phyloP scores from a whole-genome alignment of 495 filamentous ascomycete genomes.

The Hyphodiscus hymeniophilus region DNA sequence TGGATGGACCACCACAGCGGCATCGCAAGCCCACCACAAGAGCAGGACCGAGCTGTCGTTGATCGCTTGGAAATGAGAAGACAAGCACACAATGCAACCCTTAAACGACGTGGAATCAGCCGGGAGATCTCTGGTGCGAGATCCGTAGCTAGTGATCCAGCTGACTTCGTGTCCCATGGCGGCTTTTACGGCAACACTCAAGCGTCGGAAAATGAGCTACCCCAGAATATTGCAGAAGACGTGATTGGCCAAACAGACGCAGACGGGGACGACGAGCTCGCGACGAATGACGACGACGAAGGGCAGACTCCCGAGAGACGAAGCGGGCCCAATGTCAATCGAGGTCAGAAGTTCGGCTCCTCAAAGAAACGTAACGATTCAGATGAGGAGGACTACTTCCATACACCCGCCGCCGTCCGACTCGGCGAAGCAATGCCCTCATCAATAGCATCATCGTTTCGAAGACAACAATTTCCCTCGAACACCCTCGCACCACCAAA shows the following conservation, averaged over 20 bases:
- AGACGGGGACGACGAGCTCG: conserved; percentile 84
- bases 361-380: conserved; percentile 35
- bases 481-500: conserved; percentile 2
- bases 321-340: conserved; percentile 1
- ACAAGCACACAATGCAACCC: conserved; percentile 12
- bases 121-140: conserved; percentile 35
- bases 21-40: conserved; percentile 52
- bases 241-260: conserved; percentile 41
- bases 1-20: conserved; percentile 80
- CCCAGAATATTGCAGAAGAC: conserved; percentile 26
- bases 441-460: background rate
- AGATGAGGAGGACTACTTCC: conserved; percentile 22
- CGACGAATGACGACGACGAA: conserved; percentile 67
- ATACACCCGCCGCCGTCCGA: conserved; percentile 25
- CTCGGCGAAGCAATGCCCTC: background rate
- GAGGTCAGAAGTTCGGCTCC: background rate
- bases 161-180: conserved; percentile 39
- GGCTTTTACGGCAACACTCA: conserved; percentile 25
- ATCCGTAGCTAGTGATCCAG: conserved; percentile 47
- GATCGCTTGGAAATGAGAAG: conserved; percentile 46
- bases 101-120: conserved; percentile 2
- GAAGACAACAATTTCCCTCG: background rate
- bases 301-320: conserved; percentile 12
- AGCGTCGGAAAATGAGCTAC: conserved; percentile 14
- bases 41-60: conserved; percentile 50